Evolutionary conservation across 805 yeast species (phyloP), one percentile per base, ranked within the genome.

Genomic region (Monosporozyma solicola): DNA sequence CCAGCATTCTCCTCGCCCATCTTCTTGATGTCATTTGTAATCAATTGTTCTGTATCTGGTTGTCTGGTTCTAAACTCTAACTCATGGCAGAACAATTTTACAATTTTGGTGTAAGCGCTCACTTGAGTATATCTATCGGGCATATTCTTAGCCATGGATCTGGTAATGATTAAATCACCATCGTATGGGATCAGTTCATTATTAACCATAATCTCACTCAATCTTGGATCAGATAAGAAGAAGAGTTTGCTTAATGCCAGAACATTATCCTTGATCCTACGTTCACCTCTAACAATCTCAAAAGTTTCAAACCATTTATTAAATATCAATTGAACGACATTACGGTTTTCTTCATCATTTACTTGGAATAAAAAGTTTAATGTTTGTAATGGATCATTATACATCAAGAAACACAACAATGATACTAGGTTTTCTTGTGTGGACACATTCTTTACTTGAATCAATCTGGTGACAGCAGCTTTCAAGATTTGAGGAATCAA

Each of bases 271-370:
- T 79, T 75, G 49, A 91, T 88, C 54, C 81, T 81, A 29, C 82
- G 86, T 53, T 77, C 82, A 0, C 97, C 97, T 55, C 92, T 75
- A 41, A 91, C 79, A 1, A 84, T 81, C 59, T 87, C 92, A 67
- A 88, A 91, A 2, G 88, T 78, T 27, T 80, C 80, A 49, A 92
- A 77, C 98, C 98, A 94, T 50, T 86, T 83, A 2, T 84, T 83
- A 50, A 92, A 65, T 1, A 88, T 80, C 3, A 77, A 68, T 25
- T 72, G 71, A 9, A 90, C 71, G 0, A 85, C 84, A 27, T 74
- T 61, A 3, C 41, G 53, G 2, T 71, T 70, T 16, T 59, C 63
- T 7, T 59, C 64, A 8, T 72, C 53, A 5, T 58, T 57, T 53
- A 79, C 70, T 8, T 69, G 67, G 22, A 74, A 70, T 50, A 92